phyloP scores from a whole-genome alignment of 495 filamentous ascomycete genomes.

The Penicillium coffeae region DNA sequence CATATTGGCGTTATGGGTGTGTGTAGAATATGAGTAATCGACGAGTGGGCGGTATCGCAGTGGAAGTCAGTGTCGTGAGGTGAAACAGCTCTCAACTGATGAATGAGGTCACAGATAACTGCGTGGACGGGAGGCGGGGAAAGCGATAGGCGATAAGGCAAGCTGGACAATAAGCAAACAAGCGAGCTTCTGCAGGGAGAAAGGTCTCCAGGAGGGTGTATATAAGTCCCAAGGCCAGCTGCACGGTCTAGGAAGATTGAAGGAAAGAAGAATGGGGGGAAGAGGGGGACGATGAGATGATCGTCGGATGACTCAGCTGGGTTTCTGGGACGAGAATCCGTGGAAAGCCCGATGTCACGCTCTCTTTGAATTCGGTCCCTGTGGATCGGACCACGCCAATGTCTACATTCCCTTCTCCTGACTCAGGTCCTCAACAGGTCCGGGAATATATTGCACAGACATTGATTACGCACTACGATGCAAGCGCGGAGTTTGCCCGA shows the following conservation, averaged over 20 bases:
- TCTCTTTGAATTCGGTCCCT: neutral
- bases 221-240: neutral
- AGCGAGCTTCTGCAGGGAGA: neutral
- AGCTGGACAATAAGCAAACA: too few species aligned
- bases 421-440: neutral
- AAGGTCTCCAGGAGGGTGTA: neutral
- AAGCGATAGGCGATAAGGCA: slow-evolving; percentile 4
- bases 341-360: neutral
- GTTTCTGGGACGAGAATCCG: neutral
- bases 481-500: neutral
- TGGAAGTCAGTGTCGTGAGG: neutral
- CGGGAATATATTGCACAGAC: neutral
- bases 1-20: slow-evolving; percentile 53
- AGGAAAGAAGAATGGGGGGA: neutral
- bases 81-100: neutral
- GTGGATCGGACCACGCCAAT: neutral
- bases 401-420: neutral
- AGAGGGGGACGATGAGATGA: neutral
- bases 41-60: neutral
- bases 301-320: neutral
- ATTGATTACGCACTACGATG: neutral
- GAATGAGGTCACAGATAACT: slow-evolving; percentile 16
- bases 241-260: neutral
- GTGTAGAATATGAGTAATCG: neutral
- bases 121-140: slow-evolving; percentile 27